Conservation (phyloP, 805 yeast species). For the Starmera caribaea region DNA sequence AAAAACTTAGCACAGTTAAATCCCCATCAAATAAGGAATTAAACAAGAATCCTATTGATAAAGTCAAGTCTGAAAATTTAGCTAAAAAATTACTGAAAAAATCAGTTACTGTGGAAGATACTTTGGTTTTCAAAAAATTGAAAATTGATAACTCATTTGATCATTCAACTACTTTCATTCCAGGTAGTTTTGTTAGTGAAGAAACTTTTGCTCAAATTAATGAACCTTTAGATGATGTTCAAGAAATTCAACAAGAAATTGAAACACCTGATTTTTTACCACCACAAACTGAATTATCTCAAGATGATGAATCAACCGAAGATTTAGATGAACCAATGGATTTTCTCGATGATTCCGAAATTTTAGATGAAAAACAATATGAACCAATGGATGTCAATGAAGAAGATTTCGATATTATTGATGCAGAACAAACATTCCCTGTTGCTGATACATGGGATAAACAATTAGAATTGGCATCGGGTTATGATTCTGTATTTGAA, state of each 20-base stretch:
- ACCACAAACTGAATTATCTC: constrained; percentile 2
- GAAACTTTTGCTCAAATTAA: not conserved
- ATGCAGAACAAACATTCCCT: constrained; percentile 35
- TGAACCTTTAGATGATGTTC: too few species aligned
- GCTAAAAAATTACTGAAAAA: not conserved
- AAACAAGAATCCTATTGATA: too few species aligned
- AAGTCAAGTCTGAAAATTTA: not conserved
- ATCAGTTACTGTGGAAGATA: constrained; percentile 14
- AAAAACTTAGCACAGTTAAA: not conserved
- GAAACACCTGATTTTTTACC: constrained; percentile 1
- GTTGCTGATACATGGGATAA: constrained; percentile 53
- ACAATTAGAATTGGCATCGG: constrained; percentile 45
- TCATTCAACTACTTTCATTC: constrained; percentile 15
- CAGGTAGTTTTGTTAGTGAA: constrained; percentile 18
- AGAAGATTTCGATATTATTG: constrained; percentile 34
- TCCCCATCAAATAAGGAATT: not conserved
- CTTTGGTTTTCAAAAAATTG: constrained; percentile 23
- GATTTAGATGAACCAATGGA: constrained; percentile 6
- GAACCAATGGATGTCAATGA: constrained; percentile 52
- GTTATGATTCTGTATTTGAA: constrained; percentile 14
- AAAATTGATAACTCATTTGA: constrained; percentile 13
- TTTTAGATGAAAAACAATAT: constrained; percentile 54
- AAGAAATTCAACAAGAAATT: not conserved
- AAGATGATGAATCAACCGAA: constrained; percentile 3
- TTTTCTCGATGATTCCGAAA: constrained; percentile 18